Evolutionary conservation across 495 filamentous ascomycete genomes (phyloP), one percentile per base, ranked within the genome.

Genomic region (Daldinia vernicosa): DNA sequence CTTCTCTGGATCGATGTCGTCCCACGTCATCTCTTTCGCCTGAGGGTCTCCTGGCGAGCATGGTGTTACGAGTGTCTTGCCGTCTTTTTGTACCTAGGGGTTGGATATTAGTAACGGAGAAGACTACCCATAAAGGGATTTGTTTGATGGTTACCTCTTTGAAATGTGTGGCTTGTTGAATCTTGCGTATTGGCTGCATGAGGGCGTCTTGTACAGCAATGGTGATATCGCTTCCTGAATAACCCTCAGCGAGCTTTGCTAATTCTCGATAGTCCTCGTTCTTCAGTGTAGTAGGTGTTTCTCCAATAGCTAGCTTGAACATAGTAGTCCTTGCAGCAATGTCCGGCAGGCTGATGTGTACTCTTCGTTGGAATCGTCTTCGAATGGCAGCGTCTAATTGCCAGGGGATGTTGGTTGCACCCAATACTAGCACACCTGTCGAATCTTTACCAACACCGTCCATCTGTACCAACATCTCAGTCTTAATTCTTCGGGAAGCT

Each of bases 361-460:
- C 93, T 84, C 95, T 84, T 71, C 95, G 84, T 80, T 99, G 95
- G 86, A 99, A 99, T 79, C 95, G 93, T 77, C 95, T 88, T 62
- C 96, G 89, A 75, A 99, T 98, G 64, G 95, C 95, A n/a, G 94
- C 93, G 80, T 99, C 95, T 40, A 99, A 86, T 81, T 99, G 95
- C 95, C 95, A 99, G 7, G 95, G 95, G 75, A 99, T 98, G 77
- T 99, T 99, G 52, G 95, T 99, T 61, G 95, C 95, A 57, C 96
- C 95, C 11, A 99, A 86, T 45, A 99, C 97, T 35, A 99, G 84
- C 9, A 99, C 95, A 40, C 95, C 96, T 74, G 90, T 93, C 60
- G 89, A 93, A 80, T 98, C 95, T 43, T 93, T 93, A 45, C 96
- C 96, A 4, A 99, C 95, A 79, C 95, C 95, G 74, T 99, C 95